phyloP scores from a whole-genome alignment of 163 green algal genomes.

The Botryococcus braunii region DNA sequence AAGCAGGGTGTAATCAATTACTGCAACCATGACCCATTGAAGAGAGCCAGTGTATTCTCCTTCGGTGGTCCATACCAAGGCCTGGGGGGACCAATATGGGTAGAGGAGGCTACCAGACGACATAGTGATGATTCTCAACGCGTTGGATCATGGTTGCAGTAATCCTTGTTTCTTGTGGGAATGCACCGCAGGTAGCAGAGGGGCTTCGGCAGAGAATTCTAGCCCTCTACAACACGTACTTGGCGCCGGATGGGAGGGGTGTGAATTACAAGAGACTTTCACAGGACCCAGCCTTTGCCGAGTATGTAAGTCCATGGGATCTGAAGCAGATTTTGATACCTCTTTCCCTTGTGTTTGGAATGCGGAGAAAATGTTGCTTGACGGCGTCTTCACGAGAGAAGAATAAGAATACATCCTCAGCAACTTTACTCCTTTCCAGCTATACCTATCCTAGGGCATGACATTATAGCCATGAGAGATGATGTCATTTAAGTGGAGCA shows the following conservation, averaged over 20 bases:
- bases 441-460: too few species aligned
- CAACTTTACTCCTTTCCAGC: too few species aligned
- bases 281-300: slow-evolving; percentile 47
- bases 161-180: background rate
- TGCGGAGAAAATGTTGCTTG: too few species aligned
- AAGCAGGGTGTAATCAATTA: background rate
- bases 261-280: slow-evolving; percentile 57
- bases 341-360: too few species aligned
- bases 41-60: background rate
- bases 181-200: slow-evolving; percentile 42
- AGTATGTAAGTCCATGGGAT: too few species aligned
- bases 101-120: too few species aligned
- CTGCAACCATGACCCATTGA: background rate
- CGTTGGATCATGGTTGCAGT: background rate
- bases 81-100: background rate
- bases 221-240: slow-evolving; percentile 63
- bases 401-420: too few species aligned
- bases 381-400: too few species aligned
- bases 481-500: too few species aligned
- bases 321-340: too few species aligned
- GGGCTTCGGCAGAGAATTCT: slow-evolving; percentile 56
- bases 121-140: too few species aligned
- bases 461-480: too few species aligned
- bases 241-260: slow-evolving; percentile 51
- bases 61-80: background rate